Conservation (phyloP, 163 green algal species). For the Coccomyxa subellipsoidea region DNA sequence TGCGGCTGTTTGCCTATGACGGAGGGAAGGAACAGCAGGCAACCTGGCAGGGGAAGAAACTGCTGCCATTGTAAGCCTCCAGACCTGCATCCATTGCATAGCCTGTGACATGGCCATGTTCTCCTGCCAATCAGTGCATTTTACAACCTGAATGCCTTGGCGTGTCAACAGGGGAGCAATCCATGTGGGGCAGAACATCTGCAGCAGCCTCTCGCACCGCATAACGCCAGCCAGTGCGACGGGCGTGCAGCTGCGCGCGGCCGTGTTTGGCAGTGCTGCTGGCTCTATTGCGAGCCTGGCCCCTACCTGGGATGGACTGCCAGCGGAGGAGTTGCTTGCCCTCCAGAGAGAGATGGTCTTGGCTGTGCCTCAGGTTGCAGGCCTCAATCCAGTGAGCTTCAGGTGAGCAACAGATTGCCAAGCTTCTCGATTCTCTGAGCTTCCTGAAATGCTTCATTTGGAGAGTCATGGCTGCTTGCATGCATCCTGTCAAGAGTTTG, state of each 20-base stretch:
- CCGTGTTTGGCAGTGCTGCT: slow-evolving; percentile 20
- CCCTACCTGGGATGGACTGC: slow-evolving; percentile 11
- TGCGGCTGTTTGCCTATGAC: slow-evolving; percentile 68
- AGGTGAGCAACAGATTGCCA: slow-evolving; percentile 24
- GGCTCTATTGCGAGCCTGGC: slow-evolving; percentile 23
- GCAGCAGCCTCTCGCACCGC: slow-evolving; percentile 16
- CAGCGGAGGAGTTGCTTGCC: slow-evolving; percentile 15
- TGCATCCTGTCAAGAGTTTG: background rate
- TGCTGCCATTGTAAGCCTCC: slow-evolving; percentile 47
- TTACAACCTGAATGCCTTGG: background rate
- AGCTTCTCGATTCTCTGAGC: too few relatives aligned
- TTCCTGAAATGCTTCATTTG: background rate
- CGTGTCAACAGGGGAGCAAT: slow-evolving; percentile 41
- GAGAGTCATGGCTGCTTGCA: background rate
- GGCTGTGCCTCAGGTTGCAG: slow-evolving; percentile 30
- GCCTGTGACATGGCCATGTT: background rate
- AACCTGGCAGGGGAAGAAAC: slow-evolving; percentile 61
- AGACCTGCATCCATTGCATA: background rate
- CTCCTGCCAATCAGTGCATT: background rate
- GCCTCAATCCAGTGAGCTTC: slow-evolving; percentile 51
- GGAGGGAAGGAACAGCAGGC: slow-evolving; percentile 47
- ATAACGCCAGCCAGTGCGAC: background rate
- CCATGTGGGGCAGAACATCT: slow-evolving; percentile 46
- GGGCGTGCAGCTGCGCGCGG: slow-evolving; percentile 23
- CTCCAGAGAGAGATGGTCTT: slow-evolving; percentile 33